Evolutionary conservation across 495 filamentous ascomycete genomes (phyloP).

Genomic region (Podospora fimiseda): DNA sequence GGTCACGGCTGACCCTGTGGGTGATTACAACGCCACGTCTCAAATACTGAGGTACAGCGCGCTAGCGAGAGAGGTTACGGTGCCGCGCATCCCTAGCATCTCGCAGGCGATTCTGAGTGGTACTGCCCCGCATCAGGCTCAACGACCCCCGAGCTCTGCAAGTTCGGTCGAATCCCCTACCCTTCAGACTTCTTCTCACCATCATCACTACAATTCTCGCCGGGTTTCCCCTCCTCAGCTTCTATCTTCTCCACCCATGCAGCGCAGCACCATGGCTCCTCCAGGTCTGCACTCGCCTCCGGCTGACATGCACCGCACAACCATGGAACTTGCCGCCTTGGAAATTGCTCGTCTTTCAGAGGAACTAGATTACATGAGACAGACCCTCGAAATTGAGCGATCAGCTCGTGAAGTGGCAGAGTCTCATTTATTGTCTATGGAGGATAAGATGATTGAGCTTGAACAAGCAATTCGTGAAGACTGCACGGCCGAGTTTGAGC

Average conservation of each 20-base stretch:
- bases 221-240: slow-evolving; percentile 21
- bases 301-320: slow-evolving; percentile 52
- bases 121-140: too few species aligned
- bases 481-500: slow-evolving; percentile 79
- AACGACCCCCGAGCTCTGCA: too few species aligned
- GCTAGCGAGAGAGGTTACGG: slow-evolving; percentile 85
- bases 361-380: slow-evolving; percentile 64
- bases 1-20: slow-evolving; percentile 87
- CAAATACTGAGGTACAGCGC: slow-evolving; percentile 96
- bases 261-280: slow-evolving; percentile 6
- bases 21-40: slow-evolving; percentile 93
- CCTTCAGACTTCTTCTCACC: neutral
- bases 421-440: slow-evolving; percentile 51
- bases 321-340: slow-evolving; percentile 66
- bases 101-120: slow-evolving; percentile 38
- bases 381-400: slow-evolving; percentile 53
- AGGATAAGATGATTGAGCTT: slow-evolving; percentile 62
- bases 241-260: slow-evolving; percentile 16
- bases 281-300: slow-evolving; percentile 37
- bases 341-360: slow-evolving; percentile 69
- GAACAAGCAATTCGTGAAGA: slow-evolving; percentile 90
- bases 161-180: too few species aligned
- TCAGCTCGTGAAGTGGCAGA: slow-evolving; percentile 53
- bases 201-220: too few species aligned
- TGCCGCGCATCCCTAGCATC: slow-evolving; percentile 77